phyloP scores from a whole-genome alignment of 2,329 filamentous ascomycete species.

The Scopulariopsis brevicaulis region DNA sequence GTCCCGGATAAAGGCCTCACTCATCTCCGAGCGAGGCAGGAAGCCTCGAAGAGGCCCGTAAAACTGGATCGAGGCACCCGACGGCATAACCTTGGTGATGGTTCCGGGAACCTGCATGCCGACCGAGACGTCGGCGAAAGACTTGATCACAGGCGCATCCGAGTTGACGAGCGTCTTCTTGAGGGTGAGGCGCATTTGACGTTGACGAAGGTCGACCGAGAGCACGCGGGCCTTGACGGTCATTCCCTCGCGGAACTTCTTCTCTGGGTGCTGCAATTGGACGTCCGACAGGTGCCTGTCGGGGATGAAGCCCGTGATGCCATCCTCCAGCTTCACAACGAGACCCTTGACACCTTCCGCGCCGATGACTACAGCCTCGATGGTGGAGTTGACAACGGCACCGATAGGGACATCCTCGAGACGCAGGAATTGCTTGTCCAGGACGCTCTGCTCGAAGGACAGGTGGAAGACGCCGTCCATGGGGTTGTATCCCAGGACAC shows the following conservation, averaged over 20 bases:
- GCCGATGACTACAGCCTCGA: slow-evolving; percentile 76
- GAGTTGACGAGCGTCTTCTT: slow-evolving; percentile 95
- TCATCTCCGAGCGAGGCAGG: slow-evolving; percentile 93
- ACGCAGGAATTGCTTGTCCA: slow-evolving; percentile 84
- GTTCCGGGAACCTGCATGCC: slow-evolving; percentile 78
- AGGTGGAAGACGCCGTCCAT: slow-evolving; percentile 78
- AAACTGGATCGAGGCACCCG: slow-evolving; percentile 85
- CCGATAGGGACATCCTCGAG: slow-evolving; percentile 82
- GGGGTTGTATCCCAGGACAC: slow-evolving; percentile 77
- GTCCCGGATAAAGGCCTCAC: slow-evolving; percentile 87
- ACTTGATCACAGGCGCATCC: slow-evolving; percentile 66
- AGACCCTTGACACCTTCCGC: slow-evolving; percentile 70
- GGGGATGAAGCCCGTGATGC: slow-evolving; percentile 79
- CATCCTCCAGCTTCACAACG: slow-evolving; percentile 73
- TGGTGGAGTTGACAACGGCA: slow-evolving; percentile 65
- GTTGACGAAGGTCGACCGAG: slow-evolving; percentile 63
- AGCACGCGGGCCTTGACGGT: slow-evolving; percentile 78
- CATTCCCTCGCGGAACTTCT: slow-evolving; percentile 84
- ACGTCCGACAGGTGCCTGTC: slow-evolving; percentile 85
- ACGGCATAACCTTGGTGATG: slow-evolving; percentile 66
- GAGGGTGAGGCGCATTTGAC: slow-evolving; percentile 74
- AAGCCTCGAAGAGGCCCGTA: slow-evolving; percentile 78
- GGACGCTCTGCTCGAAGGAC: slow-evolving; percentile 69
- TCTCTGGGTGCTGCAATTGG: slow-evolving; percentile 81
- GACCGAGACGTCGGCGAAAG: slow-evolving; percentile 60